Conservation (phyloP, 768 basidiomycete genomes). For the Suillus clintonianus region DNA sequence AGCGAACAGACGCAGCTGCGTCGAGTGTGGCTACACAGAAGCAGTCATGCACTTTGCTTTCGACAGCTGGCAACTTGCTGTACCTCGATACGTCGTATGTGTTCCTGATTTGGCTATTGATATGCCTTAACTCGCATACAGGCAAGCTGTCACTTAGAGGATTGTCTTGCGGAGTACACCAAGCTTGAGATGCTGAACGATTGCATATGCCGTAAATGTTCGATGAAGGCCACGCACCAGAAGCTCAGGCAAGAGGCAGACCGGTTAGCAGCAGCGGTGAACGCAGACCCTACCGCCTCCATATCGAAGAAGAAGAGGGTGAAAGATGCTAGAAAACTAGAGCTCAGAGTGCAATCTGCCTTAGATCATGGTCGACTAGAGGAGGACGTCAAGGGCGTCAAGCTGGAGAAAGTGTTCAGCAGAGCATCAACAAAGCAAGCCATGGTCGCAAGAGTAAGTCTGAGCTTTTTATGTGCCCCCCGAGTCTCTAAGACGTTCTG, state of each 20-base stretch:
- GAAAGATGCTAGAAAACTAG: slow-evolving; percentile 70
- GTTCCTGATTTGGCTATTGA: slow-evolving; percentile 7
- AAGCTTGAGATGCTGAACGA: slow-evolving; percentile 86
- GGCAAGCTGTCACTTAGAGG: slow-evolving; percentile 72
- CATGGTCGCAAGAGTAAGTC: slow-evolving; percentile 84
- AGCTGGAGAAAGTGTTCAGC: slow-evolving; percentile 75
- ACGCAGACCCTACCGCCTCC: slow-evolving; percentile 47
- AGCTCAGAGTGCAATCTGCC: slow-evolving; percentile 58
- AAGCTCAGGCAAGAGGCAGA: slow-evolving; percentile 65
- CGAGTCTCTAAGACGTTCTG: slow-evolving; percentile 17
- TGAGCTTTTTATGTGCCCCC: not conserved
- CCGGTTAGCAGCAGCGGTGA: slow-evolving; percentile 43
- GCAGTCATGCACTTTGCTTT: slow-evolving; percentile 91
- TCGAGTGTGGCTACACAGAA: slow-evolving; percentile 90
- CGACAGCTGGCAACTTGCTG: slow-evolving; percentile 79
- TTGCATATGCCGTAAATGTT: slow-evolving; percentile 91
- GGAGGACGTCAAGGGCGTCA: slow-evolving; percentile 80
- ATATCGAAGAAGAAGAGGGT: slow-evolving; percentile 74
- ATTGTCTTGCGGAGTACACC: slow-evolving; percentile 87
- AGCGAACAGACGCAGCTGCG: slow-evolving; percentile 85
- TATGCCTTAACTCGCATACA: slow-evolving; percentile 28
- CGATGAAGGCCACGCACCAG: slow-evolving; percentile 73
- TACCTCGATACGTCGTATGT: slow-evolving; percentile 66
- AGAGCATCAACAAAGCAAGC: slow-evolving; percentile 83
- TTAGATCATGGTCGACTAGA: slow-evolving; percentile 78